Conservation (phyloP, 1,139 yeast species). For the Suhomyces bribrorum region DNA sequence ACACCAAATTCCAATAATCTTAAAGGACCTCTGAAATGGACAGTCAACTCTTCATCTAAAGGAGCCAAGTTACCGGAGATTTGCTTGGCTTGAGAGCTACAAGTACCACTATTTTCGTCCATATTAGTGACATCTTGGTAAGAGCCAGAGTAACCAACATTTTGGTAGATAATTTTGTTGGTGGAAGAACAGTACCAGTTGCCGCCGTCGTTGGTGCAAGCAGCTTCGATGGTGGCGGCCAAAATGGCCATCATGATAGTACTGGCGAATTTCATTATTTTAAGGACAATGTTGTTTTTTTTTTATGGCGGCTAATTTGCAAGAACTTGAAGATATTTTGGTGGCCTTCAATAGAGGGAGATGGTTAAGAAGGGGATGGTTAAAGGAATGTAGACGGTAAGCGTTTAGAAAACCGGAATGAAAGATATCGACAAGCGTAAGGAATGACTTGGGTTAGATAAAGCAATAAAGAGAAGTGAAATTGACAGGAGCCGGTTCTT, state of each 20-base stretch:
- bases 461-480: neutral
- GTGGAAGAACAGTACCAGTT: slow-evolving; percentile 82
- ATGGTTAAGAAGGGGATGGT: neutral
- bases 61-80: slow-evolving; percentile 71
- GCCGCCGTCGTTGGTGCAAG: slow-evolving; percentile 56
- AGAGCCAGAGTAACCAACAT: slow-evolving; percentile 68
- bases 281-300: neutral
- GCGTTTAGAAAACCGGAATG: slow-evolving; percentile 1
- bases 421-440: slow-evolving; percentile 4
- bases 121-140: slow-evolving; percentile 60
- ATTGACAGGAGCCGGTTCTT: slow-evolving; percentile 1
- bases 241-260: slow-evolving; percentile 30
- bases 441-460: slow-evolving; percentile 15
- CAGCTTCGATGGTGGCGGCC: slow-evolving; percentile 35
- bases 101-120: slow-evolving; percentile 48
- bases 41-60: slow-evolving; percentile 67
- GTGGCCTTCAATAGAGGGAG: neutral
- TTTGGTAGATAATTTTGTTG: slow-evolving; percentile 63
- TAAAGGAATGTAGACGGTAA: slow-evolving; percentile 5
- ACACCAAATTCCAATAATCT: slow-evolving; percentile 63
- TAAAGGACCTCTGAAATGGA: slow-evolving; percentile 80
- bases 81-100: slow-evolving; percentile 51
- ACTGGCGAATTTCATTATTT: slow-evolving; percentile 23
- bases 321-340: neutral
- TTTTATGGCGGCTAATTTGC: no score